phyloP scores from a whole-genome alignment of 148 eudicot genomes.

The Vaccinium macrocarpon region DNA sequence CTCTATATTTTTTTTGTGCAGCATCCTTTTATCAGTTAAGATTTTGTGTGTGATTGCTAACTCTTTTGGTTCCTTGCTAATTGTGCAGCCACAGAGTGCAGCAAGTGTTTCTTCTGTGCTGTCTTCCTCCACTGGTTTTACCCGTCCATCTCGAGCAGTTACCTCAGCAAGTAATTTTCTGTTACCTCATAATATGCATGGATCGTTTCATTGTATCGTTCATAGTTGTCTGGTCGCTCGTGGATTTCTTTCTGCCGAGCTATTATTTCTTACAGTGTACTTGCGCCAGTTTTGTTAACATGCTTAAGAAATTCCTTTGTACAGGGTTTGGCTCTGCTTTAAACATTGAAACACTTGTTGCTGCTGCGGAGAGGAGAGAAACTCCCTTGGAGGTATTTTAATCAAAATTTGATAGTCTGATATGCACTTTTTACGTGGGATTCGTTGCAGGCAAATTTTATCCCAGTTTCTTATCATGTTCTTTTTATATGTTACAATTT shows the following conservation, averaged over 20 bases:
- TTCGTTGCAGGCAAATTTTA: neutral
- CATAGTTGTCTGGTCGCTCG: neutral
- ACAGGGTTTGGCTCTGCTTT: conserved; percentile 97
- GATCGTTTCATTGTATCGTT: neutral
- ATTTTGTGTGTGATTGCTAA: neutral
- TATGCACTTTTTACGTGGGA: neutral
- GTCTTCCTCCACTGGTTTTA: conserved; percentile 56
- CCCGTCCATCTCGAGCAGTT: conserved; percentile 60
- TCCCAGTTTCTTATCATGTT: conserved; percentile 1
- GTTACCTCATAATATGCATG: neutral
- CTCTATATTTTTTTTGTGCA: neutral
- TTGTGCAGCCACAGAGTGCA: conserved; percentile 51
- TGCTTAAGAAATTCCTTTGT: neutral
- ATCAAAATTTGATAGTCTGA: neutral
- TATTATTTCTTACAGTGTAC: neutral
- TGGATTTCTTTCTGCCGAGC: neutral
- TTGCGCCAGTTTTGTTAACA: neutral
- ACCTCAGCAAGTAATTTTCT: conserved; percentile 59
- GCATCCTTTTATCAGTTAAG: neutral
- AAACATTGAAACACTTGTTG: conserved; percentile 92
- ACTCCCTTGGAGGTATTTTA: conserved; percentile 77
- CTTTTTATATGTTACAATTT: neutral
- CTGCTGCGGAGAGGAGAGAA: conserved; percentile 94
- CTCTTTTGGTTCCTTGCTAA: conserved; percentile 1
- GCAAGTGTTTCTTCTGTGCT: conserved; percentile 45